Evolutionary conservation across 305 asterid species (phyloP).

Genomic region (Ajuga reptans): DNA sequence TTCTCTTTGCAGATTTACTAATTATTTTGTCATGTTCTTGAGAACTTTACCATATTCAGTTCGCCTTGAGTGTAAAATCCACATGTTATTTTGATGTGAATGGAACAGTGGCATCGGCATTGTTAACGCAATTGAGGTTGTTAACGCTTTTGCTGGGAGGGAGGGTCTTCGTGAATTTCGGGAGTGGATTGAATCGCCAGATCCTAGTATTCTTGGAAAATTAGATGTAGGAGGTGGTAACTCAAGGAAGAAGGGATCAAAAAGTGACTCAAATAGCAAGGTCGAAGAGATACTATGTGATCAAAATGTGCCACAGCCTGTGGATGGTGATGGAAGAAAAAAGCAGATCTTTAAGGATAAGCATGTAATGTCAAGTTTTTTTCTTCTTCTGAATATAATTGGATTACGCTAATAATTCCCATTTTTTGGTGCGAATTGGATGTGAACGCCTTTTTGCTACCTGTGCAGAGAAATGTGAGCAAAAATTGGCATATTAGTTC

Average conservation of each 20-base stretch:
- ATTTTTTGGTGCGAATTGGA: slow-evolving; percentile 6
- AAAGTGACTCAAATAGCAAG: slow-evolving; percentile 29
- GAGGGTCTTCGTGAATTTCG: slow-evolving; percentile 81
- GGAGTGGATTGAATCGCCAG: slow-evolving; percentile 95
- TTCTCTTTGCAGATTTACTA: background rate
- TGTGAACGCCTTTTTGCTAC: background rate
- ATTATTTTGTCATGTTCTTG: background rate
- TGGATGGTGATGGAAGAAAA: slow-evolving; percentile 35
- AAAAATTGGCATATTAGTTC: slow-evolving; percentile 93
- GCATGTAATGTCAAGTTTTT: slow-evolving; percentile 47
- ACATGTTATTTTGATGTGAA: slow-evolving; percentile 16
- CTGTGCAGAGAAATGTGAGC: slow-evolving; percentile 84
- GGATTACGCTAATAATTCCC: slow-evolving; percentile 5
- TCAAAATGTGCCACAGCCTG: slow-evolving; percentile 25
- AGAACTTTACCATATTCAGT: background rate
- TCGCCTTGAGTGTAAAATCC: slow-evolving; percentile 1
- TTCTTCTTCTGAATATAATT: background rate
- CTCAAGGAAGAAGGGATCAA: slow-evolving; percentile 40
- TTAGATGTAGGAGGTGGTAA: slow-evolving; percentile 35
- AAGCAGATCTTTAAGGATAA: slow-evolving; percentile 74
- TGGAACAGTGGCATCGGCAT: slow-evolving; percentile 81
- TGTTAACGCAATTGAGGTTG: slow-evolving; percentile 92
- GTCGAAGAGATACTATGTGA: slow-evolving; percentile 25
- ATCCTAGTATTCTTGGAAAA: slow-evolving; percentile 77
- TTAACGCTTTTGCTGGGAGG: slow-evolving; percentile 86